phyloP scores from a whole-genome alignment of 257 asterid genomes.

The Penstemon eatonii region DNA sequence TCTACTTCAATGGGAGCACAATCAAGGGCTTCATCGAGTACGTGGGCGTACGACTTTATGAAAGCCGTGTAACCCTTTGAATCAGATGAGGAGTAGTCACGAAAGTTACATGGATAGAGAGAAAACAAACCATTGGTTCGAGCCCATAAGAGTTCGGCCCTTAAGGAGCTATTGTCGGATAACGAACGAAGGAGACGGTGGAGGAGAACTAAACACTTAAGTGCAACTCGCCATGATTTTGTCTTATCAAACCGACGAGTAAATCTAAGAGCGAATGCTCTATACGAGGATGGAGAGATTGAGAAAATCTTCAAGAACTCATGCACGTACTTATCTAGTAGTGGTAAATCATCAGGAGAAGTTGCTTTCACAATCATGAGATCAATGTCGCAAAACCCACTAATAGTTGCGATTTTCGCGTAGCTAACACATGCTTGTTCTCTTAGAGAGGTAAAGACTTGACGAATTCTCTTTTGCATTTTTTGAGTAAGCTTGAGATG shows the following conservation, averaged over 20 bases:
- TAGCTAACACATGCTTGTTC: constrained; percentile 54
- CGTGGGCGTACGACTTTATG: constrained; percentile 56
- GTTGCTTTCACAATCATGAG: constrained; percentile 58
- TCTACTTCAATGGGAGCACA: constrained; percentile 25
- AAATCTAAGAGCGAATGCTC: constrained; percentile 45
- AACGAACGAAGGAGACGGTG: constrained; percentile 56
- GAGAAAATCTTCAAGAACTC: constrained; percentile 50
- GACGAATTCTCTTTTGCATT: constrained; percentile 46
- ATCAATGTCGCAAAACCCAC: constrained; percentile 59
- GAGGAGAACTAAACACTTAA: constrained; percentile 66
- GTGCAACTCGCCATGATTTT: constrained; percentile 61
- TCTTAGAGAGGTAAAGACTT: constrained; percentile 40
- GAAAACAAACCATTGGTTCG: constrained; percentile 39
- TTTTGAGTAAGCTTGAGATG: neutral
- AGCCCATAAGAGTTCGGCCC: constrained; percentile 50
- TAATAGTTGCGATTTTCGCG: constrained; percentile 59
- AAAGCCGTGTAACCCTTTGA: constrained; percentile 52
- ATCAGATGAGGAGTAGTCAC: constrained; percentile 47
- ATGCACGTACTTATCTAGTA: constrained; percentile 48
- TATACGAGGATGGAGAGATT: constrained; percentile 43
- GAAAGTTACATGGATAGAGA: constrained; percentile 60
- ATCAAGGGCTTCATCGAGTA: constrained; percentile 57
- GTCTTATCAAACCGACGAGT: constrained; percentile 48
- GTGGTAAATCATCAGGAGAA: constrained; percentile 50
- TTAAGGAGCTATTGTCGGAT: constrained; percentile 37